phyloP scores from a whole-genome alignment of 306 rosid species.

The Astragalus membranaceus region DNA sequence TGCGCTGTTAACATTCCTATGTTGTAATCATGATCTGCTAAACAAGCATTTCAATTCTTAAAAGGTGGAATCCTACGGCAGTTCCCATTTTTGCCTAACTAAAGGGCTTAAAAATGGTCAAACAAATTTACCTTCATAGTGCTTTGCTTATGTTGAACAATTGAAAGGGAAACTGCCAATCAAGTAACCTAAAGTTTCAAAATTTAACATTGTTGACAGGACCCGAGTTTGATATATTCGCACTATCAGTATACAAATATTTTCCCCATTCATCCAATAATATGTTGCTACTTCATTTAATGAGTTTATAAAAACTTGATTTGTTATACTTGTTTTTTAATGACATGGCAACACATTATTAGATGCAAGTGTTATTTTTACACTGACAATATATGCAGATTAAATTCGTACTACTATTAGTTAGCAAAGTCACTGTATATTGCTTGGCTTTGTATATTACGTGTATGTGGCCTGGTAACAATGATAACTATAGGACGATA shows the following conservation, averaged over 20 bases:
- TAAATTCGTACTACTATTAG: not conserved
- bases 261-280: too few relatives aligned
- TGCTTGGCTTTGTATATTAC: not conserved
- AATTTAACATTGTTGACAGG: not conserved
- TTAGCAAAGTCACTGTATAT: not conserved
- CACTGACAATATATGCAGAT: too few relatives aligned
- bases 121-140: not conserved
- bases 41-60: not conserved
- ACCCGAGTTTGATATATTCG: not conserved
- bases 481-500: not conserved
- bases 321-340: too few relatives aligned
- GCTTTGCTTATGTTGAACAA: not conserved
- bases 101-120: not conserved
- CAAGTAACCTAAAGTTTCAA: not conserved
- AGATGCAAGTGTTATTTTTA: too few relatives aligned
- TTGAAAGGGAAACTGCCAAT: not conserved
- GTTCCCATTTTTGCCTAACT: not conserved
- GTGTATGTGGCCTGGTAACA: not conserved
- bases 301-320: too few relatives aligned
- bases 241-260: too few relatives aligned
- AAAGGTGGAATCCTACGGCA: not conserved
- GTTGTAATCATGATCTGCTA: not conserved
- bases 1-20: not conserved
- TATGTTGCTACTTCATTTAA: too few relatives aligned
- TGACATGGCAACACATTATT: too few relatives aligned